Percentiles rank a stretch among this genome's conserved stretches.
phyloP scores from a whole-genome alignment of 805 yeast genomes.

The Lachancea meyersii region DNA sequence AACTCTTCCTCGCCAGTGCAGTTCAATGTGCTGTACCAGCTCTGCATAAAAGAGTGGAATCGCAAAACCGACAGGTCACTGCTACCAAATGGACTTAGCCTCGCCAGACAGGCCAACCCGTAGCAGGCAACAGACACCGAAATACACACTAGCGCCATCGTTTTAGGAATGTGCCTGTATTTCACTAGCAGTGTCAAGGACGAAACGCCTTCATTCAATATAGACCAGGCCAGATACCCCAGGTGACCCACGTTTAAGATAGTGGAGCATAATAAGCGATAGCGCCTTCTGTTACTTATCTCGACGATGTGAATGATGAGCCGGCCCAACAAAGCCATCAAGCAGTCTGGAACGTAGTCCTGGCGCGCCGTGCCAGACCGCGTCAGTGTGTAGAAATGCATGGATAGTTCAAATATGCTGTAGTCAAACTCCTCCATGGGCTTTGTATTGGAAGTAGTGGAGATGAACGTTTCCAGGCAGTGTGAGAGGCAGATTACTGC shows the following conservation, averaged over 20 bases:
- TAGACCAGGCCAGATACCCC: conserved; percentile 38
- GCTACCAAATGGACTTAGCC: conserved; percentile 31
- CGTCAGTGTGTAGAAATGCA: conserved; percentile 19
- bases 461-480: conserved; percentile 43
- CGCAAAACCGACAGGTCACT: conserved; percentile 19
- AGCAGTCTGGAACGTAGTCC: conserved; percentile 28
- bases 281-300: conserved; percentile 44
- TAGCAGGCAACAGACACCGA: conserved; percentile 49
- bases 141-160: conserved; percentile 47
- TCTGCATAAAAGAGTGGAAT: conserved; percentile 26
- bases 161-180: conserved; percentile 62
- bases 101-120: conserved; percentile 51
- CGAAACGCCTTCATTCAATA: conserved; percentile 32
- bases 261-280: conserved; percentile 58
- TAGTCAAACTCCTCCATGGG: conserved; percentile 27
- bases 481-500: conserved; percentile 53
- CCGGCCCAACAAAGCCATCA: conserved; percentile 55
- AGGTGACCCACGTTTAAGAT: conserved; percentile 51
- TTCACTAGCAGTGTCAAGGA: conserved; percentile 51
- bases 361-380: conserved; percentile 2
- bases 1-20: conserved; percentile 32
- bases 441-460: conserved; percentile 41
- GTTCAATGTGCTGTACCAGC: conserved; percentile 27
- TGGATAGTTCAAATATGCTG: conserved; percentile 26
- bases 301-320: conserved; percentile 59